Conservation (phyloP, 371 early-diverging fungal genomes). For the Funneliformis caledonium region DNA sequence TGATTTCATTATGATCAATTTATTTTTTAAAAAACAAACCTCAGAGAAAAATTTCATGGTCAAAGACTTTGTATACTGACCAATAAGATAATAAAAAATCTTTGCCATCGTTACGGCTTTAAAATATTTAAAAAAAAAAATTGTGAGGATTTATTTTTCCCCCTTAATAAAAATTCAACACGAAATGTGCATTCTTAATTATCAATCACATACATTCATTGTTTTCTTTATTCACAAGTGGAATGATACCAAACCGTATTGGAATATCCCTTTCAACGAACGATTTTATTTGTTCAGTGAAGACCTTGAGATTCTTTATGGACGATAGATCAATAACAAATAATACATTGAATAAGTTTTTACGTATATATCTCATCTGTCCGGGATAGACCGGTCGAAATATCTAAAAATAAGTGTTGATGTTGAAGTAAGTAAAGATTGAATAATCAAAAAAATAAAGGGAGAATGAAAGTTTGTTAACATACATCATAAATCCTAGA, state of each 20-base stretch:
- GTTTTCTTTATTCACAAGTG: constrained; percentile 55
- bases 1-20: neutral
- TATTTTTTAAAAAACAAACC: neutral
- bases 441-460: neutral
- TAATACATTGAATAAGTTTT: constrained; percentile 73
- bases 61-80: constrained; percentile 44
- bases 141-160: neutral
- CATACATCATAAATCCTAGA: constrained; percentile 56
- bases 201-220: constrained; percentile 45
- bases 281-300: constrained; percentile 59
- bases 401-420: neutral
- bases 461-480: neutral
- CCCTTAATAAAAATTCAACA: neutral
- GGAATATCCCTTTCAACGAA: constrained; percentile 74
- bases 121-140: constrained; percentile 21
- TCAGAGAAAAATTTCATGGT: neutral
- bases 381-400: constrained; percentile 52
- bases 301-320: constrained; percentile 51
- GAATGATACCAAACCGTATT: constrained; percentile 82
- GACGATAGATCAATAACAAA: constrained; percentile 71
- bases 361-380: constrained; percentile 73
- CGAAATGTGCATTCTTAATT: neutral
- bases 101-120: constrained; percentile 55
- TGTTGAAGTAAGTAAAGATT: neutral
- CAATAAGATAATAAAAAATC: constrained; percentile 50